phyloP scores from a whole-genome alignment of 2,329 filamentous ascomycete species.

The Aspergillus pseudoterreus region DNA sequence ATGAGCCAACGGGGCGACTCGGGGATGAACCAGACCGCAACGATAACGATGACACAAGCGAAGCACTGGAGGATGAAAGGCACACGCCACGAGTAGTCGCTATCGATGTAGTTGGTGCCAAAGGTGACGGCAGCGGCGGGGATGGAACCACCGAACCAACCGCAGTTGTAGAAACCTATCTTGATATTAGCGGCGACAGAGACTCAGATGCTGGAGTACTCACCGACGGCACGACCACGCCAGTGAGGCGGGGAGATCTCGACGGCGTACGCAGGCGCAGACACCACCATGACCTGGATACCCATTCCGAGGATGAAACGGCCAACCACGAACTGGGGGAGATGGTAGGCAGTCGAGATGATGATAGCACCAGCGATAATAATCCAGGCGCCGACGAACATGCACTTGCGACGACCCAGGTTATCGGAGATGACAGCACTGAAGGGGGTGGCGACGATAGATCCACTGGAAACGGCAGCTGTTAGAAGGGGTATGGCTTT shows the following conservation, averaged over 20 bases:
- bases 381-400: constrained; percentile 44
- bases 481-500: neutral
- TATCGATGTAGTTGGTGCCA: constrained; percentile 45
- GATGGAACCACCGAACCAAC: constrained; percentile 52
- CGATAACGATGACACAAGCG: constrained; percentile 54
- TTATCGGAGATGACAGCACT: constrained; percentile 46
- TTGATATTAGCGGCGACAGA: neutral
- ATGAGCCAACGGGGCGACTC: constrained; percentile 58
- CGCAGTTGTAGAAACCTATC: constrained; percentile 49
- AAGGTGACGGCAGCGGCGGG: constrained; percentile 50
- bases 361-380: constrained; percentile 48
- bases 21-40: constrained; percentile 60
- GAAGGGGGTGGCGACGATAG: constrained; percentile 32
- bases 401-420: constrained; percentile 43
- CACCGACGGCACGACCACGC: constrained; percentile 38
- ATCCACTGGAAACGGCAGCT: constrained; percentile 32
- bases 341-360: constrained; percentile 34
- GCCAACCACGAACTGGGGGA: constrained; percentile 45
- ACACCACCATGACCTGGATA: constrained; percentile 48
- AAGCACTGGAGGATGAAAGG: constrained; percentile 65
- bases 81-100: constrained; percentile 57
- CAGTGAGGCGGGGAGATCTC: constrained; percentile 50
- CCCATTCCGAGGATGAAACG: constrained; percentile 48
- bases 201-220: neutral
- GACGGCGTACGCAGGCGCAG: constrained; percentile 48